These are phyloP conservation scores for Calycina herbarum DNA, from an alignment of 2,329 filamentous ascomycete genomes.

Conservation along the genomic window DNA sequence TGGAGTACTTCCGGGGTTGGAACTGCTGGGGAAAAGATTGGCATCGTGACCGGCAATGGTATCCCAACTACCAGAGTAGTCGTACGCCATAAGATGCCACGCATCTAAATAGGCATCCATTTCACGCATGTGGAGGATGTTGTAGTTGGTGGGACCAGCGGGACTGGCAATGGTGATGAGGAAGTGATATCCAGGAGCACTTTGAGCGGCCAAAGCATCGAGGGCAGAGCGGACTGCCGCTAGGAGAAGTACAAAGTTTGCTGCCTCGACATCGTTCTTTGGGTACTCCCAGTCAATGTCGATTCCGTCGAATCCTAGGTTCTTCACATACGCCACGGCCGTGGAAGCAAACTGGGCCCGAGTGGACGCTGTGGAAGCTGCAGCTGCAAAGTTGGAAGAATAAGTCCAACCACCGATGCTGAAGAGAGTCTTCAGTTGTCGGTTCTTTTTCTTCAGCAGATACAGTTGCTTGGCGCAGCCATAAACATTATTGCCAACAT, in stretches of 20 bases:
- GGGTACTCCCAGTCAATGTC: conserved; percentile 40
- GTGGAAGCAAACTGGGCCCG: conserved; percentile 67
- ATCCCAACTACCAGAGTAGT: conserved; percentile 70
- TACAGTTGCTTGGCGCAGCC: conserved; percentile 80
- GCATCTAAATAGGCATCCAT: conserved; percentile 53
- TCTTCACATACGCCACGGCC: conserved; percentile 68
- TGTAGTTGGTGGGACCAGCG: conserved; percentile 50
- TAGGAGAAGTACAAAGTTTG: conserved; percentile 37
- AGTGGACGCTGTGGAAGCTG: conserved; percentile 61
- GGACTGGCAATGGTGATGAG: conserved; percentile 54
- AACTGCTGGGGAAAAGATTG: conserved; percentile 62
- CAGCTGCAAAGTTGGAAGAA: conserved; percentile 70
- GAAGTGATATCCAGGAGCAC: conserved; percentile 51
- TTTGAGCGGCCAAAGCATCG: conserved; percentile 47
- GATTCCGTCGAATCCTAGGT: conserved; percentile 63
- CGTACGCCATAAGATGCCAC: conserved; percentile 71
- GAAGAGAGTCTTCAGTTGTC: conserved; percentile 74
- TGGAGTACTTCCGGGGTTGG: conserved; percentile 60
- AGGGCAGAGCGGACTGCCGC: conserved; percentile 42
- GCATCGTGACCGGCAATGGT: conserved; percentile 64
- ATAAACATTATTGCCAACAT: conserved; percentile 72
- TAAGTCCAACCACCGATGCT: conserved; percentile 88
- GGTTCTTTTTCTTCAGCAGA: conserved; percentile 73
- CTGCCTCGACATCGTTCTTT: conserved; percentile 29
- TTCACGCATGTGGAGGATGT: conserved; percentile 46